Base-by-base conservation (phyloP, 768 basidiomycete genomes). In the Tylopilus subfusipes region DNA sequence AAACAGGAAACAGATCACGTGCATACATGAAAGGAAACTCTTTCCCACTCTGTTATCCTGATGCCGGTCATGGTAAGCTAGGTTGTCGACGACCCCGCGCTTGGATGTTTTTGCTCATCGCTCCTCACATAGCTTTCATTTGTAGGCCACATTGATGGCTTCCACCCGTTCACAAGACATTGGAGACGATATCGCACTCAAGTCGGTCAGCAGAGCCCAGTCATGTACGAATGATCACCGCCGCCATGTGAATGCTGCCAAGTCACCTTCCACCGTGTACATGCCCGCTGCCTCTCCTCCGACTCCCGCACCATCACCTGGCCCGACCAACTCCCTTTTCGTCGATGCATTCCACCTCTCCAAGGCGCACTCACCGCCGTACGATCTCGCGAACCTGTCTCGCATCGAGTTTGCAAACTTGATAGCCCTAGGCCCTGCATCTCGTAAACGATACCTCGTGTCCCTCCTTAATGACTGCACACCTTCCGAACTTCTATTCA, bases 291-390 rank as follows among this genome's bases (percentile, higher is more conserved):
- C 74, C 27, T 80, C 82, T 1, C 83, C 82, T 1, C 83, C 83
- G 4, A 85, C 83, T 0, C 83, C 83, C 14, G 83, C 82, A 22
- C 82, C 83, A 1, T 84, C 83, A 4, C 83, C 83, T 24, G 67
- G 54, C 74, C 16, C 83, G 75, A 1, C 82, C 77, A 42, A 78
- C 74, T 43, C 79, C 76, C 19, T 82, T 77, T 38, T 81, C 77
- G 24, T 58, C 47, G 40, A 63, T 54, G 22, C 50, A 54, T 47
- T 68, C 63, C 57, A 50, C 57, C 62, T 63, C 24, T 56, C 54
- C 53, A 61, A 48, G 13, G 52, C 34, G 49, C 42, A 53, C 18
- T 50, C 50, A 18, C 18, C 47, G 16, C 50, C 58, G 18, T 63
- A 62, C 38, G 63, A 69, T 56, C 61, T 63, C 14, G 63, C 66